These are phyloP conservation scores for Passalora sequoiae DNA, from an alignment of 2,329 filamentous ascomycete genomes.

Conservation along the genomic window DNA sequence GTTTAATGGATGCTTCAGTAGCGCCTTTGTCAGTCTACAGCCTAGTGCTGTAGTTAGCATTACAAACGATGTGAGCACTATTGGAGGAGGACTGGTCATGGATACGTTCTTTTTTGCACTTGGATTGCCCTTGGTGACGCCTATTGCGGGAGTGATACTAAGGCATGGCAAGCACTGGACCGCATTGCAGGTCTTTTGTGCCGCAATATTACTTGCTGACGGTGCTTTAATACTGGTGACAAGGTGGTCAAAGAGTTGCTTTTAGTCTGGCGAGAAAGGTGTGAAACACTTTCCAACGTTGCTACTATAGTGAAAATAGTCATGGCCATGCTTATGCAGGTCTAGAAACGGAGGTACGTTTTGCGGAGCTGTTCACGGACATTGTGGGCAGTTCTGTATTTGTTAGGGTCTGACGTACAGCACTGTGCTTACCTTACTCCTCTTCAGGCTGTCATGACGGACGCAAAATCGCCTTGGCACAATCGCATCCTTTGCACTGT, in stretches of 20 bases:
- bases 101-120: slow-evolving; percentile 22
- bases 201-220: slow-evolving; percentile 18
- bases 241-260: slow-evolving; percentile 16
- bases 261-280: slow-evolving; percentile 14
- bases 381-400: no score
- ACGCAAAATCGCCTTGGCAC: no score
- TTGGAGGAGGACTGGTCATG: slow-evolving; percentile 26
- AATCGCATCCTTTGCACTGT: no score
- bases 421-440: no score
- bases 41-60: slow-evolving; percentile 33
- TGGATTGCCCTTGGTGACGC: slow-evolving; percentile 26
- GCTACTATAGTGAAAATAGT: no score
- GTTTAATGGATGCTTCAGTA: slow-evolving; percentile 44
- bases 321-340: no score
- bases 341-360: no score
- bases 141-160: slow-evolving; percentile 24
- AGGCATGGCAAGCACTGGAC: slow-evolving; percentile 11
- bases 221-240: slow-evolving; percentile 18
- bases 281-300: no score
- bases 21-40: slow-evolving; percentile 39
- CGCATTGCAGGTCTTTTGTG: slow-evolving; percentile 24
- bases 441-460: no score
- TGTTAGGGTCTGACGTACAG: no score
- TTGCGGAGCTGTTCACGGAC: no score
- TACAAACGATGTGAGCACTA: slow-evolving; percentile 16